A percentile compares a stretch with the other conserved stretches of the same genome.
Conservation (phyloP, 768 basidiomycete genomes). For the Leccinum fibrillosum region DNA sequence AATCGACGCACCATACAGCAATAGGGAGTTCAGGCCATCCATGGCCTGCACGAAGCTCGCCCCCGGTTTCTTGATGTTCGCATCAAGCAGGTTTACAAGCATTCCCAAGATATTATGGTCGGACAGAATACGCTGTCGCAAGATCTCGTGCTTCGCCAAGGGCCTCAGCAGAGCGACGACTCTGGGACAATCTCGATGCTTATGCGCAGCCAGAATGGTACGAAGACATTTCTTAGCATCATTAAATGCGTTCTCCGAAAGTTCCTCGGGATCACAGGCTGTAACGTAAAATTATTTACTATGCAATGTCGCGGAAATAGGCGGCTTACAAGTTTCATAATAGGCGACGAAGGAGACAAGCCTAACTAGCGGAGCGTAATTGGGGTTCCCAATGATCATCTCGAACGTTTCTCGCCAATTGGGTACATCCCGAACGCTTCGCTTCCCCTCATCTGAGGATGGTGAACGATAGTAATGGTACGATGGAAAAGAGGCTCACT, state of each 20-base stretch:
- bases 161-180: not conserved
- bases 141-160: not conserved
- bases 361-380: not conserved
- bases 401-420: not conserved
- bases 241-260: not conserved
- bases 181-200: not conserved
- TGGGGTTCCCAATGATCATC: not conserved
- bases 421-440: not conserved
- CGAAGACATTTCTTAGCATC: not conserved
- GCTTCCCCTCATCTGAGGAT: not conserved
- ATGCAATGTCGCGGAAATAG: not conserved
- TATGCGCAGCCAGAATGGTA: not conserved
- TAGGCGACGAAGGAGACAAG: not conserved
- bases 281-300: not conserved
- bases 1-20: not conserved
- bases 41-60: not conserved
- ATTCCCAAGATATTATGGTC: not conserved
- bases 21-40: not conserved
- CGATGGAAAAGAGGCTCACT: not conserved
- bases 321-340: not conserved
- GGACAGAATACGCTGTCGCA: not conserved
- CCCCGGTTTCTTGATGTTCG: not conserved
- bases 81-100: not conserved
- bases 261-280: not conserved
- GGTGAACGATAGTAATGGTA: not conserved